Evolutionary conservation across 1,139 yeast genomes (phyloP), one percentile per base, ranked within the genome.

Genomic region (Magnusiomyces clavatus): DNA sequence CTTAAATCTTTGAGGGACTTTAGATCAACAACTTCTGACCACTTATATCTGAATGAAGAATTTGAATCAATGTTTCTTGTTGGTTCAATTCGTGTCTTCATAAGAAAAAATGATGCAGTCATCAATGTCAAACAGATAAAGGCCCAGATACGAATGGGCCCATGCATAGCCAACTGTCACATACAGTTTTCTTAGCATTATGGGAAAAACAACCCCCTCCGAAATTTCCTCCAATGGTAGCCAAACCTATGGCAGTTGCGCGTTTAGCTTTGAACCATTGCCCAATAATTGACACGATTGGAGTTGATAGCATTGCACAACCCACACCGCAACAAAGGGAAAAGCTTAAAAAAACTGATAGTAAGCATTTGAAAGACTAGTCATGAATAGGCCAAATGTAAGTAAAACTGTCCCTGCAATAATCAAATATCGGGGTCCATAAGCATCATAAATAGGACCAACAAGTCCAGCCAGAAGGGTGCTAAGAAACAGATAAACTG

Each of bases 201-300:
- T 64, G 1, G 88, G 83, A 62, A 81, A 79, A 1, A 80, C 68
- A 36, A 81, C 75, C 46, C n/a, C 86, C 86, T 14, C 90, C 90
- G 6, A 82, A 64, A 36, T 82, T 75, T 0, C 89, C 88, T n/a
- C 88, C 87, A 59, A 78, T 76, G 3, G 83, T 77, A 0, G 83
- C 83, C 5, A 81, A 64, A 0, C 86, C 81, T 46, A 80, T 63
- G 3, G 86, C 87, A 56, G 77, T 66, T 1, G 83, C 89, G 52
- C 90, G 69, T 54, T 73, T 80, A 52, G 63, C 70, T 54, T 74
- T 68, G 60, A 81, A 84, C 77, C 83, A 83, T 60, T 82, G 87
- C 5, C 82, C 76, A 36, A 82, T 72, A 2, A 76, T 77, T 3
- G 83, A 81, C 35, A 83, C 74, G 54, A 79, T 64, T 0, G 87